Base-by-base conservation (phyloP, 805 yeast genomes). In the Candida cerambycidarum region DNA sequence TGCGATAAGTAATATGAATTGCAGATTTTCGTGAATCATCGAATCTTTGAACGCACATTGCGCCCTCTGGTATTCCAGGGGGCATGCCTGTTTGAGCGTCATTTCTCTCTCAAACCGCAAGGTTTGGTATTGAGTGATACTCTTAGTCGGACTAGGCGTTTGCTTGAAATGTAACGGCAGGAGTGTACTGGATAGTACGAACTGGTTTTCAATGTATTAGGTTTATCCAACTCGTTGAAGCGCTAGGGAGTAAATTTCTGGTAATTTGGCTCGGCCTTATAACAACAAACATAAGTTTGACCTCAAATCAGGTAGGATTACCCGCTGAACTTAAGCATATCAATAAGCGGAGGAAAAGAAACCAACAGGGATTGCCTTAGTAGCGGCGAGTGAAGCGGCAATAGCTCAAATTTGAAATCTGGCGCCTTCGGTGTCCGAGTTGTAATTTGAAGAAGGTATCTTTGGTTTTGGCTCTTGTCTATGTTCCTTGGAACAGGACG, bases 321-420 rank as follows among this genome's bases (percentile, higher is more conserved):
- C 69, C 67, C 69, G 67, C 70, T 64, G 70, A 65, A 63, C 68
- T 64, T 65, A 65, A 63, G 70, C 70, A 65, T 59, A 63, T 63
- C 70, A 65, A 63, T 62, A 63, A 65, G 69, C 69, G 69, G 68
- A 63, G 70, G 69, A 65, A 63, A 65, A 65, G 29, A 25, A 25
- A 25, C 29, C 29, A 25, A 25, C 29, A 25, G 29, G 29, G 29
- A 25, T 25, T 65, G 65, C 69, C 69, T 58, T 55, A 64, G 69
- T 64, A 63, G 62, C 69, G 68, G 70, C 67, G 67, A 65, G 70
- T 60, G 71, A 64, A 62, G 50, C 52, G 48, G 52, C 44, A 46
- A 48, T 38, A 65, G 69, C 69, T 62, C 70, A 65, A 62, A 61
- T 64, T 65, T 65, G 69, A 63, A 65, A 65, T 61, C 67, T 59